phyloP scores from a whole-genome alignment of 2,329 filamentous ascomycete genomes.

The Lachnellula subtilissima region DNA sequence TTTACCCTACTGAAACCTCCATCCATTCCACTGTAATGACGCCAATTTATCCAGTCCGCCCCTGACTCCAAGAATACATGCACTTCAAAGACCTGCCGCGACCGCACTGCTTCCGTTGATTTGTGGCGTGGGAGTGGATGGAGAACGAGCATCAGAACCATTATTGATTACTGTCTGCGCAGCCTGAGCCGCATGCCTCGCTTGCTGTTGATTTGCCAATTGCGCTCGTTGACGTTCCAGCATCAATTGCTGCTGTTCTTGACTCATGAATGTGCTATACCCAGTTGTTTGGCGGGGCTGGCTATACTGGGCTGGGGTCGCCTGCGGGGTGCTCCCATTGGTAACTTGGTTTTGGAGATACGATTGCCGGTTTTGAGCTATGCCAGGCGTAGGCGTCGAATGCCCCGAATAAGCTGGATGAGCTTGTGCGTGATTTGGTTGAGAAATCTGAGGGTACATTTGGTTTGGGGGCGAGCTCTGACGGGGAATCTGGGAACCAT shows the following conservation, averaged over 20 bases:
- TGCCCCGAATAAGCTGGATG: conserved; percentile 14
- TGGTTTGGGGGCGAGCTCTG: conserved; percentile 30
- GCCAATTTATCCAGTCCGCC: not conserved
- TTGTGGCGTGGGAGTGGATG: conserved; percentile 19
- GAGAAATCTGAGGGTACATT: conserved; percentile 22
- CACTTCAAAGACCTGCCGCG: conserved; percentile 12
- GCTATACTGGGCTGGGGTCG: conserved; percentile 17
- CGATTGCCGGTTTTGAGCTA: conserved; percentile 18
- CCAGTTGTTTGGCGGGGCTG: conserved; percentile 15
- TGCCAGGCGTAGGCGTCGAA: conserved; percentile 22
- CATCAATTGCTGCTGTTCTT: conserved; percentile 32
- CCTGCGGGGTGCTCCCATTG: conserved; percentile 23
- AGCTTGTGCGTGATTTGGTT: conserved; percentile 16
- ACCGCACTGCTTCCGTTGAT: conserved; percentile 23
- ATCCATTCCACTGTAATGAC: not conserved
- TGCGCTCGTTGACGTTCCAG: conserved; percentile 34
- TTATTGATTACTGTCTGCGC: conserved; percentile 7
- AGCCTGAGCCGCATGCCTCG: conserved; percentile 27
- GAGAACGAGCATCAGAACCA: conserved; percentile 9
- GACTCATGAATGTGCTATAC: conserved; percentile 29
- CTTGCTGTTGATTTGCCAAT: conserved; percentile 30
- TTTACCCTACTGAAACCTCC: not conserved
- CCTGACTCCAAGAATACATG: not conserved
- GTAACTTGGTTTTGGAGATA: conserved; percentile 22
- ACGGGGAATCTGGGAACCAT: conserved; percentile 19